Evolutionary conservation across 306 rosid species (phyloP).

Genomic region (Heteromeles arbutifolia): DNA sequence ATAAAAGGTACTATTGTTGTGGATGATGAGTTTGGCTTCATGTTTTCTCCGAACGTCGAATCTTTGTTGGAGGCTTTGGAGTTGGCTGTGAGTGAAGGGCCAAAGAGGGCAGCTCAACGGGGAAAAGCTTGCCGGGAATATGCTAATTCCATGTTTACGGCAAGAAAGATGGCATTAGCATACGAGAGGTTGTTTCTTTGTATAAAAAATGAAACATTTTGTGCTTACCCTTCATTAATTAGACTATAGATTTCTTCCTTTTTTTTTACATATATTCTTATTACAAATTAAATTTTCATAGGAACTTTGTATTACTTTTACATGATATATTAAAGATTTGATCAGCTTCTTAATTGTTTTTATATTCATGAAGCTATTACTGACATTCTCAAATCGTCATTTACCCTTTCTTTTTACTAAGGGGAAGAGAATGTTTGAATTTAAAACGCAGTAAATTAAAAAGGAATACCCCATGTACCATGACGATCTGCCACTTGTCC

Average conservation of each 20-base stretch:
- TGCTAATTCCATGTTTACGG: slow-evolving; percentile 77
- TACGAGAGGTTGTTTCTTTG: slow-evolving; percentile 83
- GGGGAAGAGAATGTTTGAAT: no score
- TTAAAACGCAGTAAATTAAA: fast-evolving
- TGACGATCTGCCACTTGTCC: no score
- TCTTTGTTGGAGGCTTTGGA: slow-evolving; percentile 63
- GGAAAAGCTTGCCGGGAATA: slow-evolving; percentile 68
- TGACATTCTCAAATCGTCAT: neutral
- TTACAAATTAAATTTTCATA: neutral
- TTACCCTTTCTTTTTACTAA: no score
- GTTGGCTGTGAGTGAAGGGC: slow-evolving; percentile 58
- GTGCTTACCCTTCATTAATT: slow-evolving; percentile 44
- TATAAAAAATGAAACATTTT: slow-evolving; percentile 56
- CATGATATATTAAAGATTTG: no score
- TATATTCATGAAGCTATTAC: neutral
- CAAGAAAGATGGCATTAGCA: slow-evolving; percentile 80
- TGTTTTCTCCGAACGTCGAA: slow-evolving; percentile 87
- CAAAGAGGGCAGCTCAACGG: slow-evolving; percentile 46
- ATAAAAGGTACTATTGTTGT: slow-evolving; percentile 81
- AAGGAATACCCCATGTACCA: no score
- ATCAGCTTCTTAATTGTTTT: neutral
- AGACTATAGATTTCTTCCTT: neutral
- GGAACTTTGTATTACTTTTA: neutral
- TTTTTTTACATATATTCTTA: neutral
- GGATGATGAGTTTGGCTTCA: slow-evolving; percentile 66